Evolutionary conservation across 169 alveolate species (phyloP).

Genomic region (Plasmodium yoelii): DNA sequence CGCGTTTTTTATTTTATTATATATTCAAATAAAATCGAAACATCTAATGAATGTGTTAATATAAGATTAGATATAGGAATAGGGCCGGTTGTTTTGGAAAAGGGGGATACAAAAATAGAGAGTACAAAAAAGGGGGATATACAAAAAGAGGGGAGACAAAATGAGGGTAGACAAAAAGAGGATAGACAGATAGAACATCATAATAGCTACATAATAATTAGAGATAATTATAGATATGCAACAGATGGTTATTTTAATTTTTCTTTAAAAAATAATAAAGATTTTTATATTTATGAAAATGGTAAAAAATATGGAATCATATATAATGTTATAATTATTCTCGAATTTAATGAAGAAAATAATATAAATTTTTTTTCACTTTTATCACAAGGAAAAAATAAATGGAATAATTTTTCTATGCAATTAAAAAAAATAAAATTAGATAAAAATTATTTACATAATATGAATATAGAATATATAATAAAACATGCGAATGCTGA

Average conservation of each 20-base stretch:
- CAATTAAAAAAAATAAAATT: constrained; percentile 25
- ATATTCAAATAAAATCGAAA: not conserved
- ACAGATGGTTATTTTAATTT: constrained; percentile 28
- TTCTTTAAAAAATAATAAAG: not conserved
- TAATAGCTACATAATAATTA: constrained; percentile 37
- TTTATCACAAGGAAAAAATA: constrained; percentile 19
- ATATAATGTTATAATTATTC: constrained; percentile 29
- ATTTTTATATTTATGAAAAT: constrained; percentile 1
- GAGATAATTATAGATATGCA: constrained; percentile 39
- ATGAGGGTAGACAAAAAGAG: not conserved
- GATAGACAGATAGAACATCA: constrained; percentile 19
- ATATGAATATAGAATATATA: constrained; percentile 21
- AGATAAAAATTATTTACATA: constrained; percentile 10
- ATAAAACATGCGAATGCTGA: constrained; percentile 10
- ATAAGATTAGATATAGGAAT: constrained; percentile 20
- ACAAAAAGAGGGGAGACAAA: too few relatives aligned
- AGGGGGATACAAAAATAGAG: too few relatives aligned
- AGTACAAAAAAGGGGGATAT: too few relatives aligned
- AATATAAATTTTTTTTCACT: constrained; percentile 40
- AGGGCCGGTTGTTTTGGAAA: constrained; percentile 9
- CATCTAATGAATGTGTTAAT: constrained; percentile 5
- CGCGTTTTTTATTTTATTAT: constrained; percentile 48
- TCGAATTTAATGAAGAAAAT: constrained; percentile 25
- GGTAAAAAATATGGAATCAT: not conserved
- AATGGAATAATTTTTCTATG: constrained; percentile 24